Evolutionary conservation across 1,284 basidiomycete genomes (phyloP).

Genomic region (Anthracocystis setariae): DNA sequence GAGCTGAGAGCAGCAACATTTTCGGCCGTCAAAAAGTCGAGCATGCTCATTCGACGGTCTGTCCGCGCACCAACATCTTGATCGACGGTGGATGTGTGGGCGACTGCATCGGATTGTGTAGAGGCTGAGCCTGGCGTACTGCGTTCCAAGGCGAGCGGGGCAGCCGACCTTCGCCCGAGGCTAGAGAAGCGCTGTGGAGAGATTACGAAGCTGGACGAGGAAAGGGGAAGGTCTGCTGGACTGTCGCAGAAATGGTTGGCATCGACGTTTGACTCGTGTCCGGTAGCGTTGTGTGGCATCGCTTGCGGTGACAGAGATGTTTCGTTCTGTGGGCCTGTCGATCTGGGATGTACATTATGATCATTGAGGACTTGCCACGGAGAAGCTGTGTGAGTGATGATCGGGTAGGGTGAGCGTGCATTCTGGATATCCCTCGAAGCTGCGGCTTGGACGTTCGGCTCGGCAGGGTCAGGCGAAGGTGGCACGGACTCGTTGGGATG

Average conservation of each 20-base stretch:
- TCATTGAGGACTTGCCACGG: too few relatives aligned
- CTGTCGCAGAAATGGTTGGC: not conserved
- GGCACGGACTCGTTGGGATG: too few relatives aligned
- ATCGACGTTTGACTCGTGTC: too few relatives aligned
- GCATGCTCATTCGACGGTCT: slow-evolving; percentile 45
- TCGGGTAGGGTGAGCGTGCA: too few relatives aligned
- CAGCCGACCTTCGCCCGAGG: slow-evolving; percentile 20
- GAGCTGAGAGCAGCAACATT: not conserved
- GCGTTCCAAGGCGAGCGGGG: not conserved
- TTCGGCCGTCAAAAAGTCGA: slow-evolving; percentile 40
- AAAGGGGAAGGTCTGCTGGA: not conserved
- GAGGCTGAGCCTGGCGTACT: not conserved
- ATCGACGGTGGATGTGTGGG: slow-evolving; percentile 19
- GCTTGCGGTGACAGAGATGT: too few relatives aligned
- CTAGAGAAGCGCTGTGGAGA: slow-evolving; percentile 34
- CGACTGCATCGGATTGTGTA: slow-evolving; percentile 22
- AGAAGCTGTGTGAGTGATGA: too few relatives aligned
- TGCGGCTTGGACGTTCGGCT: too few relatives aligned
- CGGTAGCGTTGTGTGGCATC: too few relatives aligned
- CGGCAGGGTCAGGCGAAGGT: too few relatives aligned
- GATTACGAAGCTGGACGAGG: slow-evolving; percentile 16
- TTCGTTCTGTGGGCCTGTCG: too few relatives aligned
- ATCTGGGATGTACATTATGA: too few relatives aligned
- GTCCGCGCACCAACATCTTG: slow-evolving; percentile 9
- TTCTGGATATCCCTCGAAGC: too few relatives aligned